Conservation (phyloP, 2,329 filamentous ascomycete species). For the Trichoderma endophyticum region DNA sequence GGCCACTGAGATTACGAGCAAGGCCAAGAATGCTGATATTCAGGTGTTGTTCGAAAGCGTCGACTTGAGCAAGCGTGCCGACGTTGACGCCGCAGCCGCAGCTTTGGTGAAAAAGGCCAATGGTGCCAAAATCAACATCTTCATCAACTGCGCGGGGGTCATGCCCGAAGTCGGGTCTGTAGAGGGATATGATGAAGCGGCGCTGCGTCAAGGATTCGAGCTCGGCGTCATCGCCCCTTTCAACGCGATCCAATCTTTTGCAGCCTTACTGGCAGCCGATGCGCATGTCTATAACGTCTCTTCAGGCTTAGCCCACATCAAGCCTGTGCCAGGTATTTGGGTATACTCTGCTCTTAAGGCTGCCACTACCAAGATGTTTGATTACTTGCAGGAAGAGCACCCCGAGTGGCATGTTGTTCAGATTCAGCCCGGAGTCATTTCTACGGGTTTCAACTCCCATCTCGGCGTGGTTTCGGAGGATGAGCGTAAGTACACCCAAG, state of each 20-base stretch:
- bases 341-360: not conserved
- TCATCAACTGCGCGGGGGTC: not conserved
- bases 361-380: not conserved
- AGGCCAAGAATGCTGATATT: not conserved
- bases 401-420: not conserved
- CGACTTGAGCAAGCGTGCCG: not conserved
- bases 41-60: not conserved
- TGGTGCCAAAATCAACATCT: not conserved
- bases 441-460: not conserved
- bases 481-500: not conserved
- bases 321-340: not conserved
- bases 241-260: not conserved
- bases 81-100: not conserved
- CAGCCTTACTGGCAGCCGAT: not conserved
- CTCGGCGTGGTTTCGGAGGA: not conserved
- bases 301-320: not conserved
- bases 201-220: not conserved
- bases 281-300: not conserved
- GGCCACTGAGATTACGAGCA: not conserved
- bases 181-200: not conserved
- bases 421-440: not conserved
- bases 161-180: not conserved
- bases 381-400: not conserved
- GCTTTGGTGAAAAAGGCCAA: not conserved
- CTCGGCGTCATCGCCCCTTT: not conserved